A percentile compares a stretch with the other conserved stretches of the same genome.
phyloP scores from a whole-genome alignment of 73 alveolate species.

The Tetrahymena elliotti region DNA sequence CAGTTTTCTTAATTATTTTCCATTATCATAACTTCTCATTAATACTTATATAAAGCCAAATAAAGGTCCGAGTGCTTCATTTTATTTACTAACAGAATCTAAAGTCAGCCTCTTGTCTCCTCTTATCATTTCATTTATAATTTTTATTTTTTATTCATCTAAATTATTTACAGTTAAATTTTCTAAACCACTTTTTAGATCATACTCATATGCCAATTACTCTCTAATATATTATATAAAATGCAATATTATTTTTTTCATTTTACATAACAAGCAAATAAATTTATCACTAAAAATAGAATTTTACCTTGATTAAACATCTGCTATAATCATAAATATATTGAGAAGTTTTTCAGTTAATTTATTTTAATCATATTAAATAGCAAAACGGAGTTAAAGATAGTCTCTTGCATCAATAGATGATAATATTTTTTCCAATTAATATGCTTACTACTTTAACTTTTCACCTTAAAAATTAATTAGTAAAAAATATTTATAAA shows the following conservation, averaged over 20 bases:
- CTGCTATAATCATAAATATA: slow-evolving; percentile 21
- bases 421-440: slow-evolving; percentile 29
- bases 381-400: slow-evolving; percentile 18
- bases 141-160: slow-evolving; percentile 22
- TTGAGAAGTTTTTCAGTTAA: slow-evolving; percentile 23
- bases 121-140: slow-evolving; percentile 30
- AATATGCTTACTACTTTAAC: slow-evolving; percentile 19
- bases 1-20: background rate
- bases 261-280: too few species aligned
- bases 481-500: background rate
- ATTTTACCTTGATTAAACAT: background rate
- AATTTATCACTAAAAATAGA: background rate
- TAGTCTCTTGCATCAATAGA: slow-evolving; percentile 29
- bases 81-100: slow-evolving; percentile 15
- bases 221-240: too few species aligned
- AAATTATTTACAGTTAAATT: slow-evolving; percentile 38
- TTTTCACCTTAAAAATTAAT: background rate
- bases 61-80: slow-evolving; percentile 14
- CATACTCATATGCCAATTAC: slow-evolving; percentile 31
- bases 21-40: slow-evolving; percentile 25
- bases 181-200: slow-evolving; percentile 7
- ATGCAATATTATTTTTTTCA: background rate
- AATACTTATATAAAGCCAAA: slow-evolving; percentile 20
- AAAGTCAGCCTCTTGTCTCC: slow-evolving; percentile 38
- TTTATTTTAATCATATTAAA: slow-evolving; percentile 31